Conservation (phyloP, 257 asterid genomes). For the Penstemon eatonii region DNA sequence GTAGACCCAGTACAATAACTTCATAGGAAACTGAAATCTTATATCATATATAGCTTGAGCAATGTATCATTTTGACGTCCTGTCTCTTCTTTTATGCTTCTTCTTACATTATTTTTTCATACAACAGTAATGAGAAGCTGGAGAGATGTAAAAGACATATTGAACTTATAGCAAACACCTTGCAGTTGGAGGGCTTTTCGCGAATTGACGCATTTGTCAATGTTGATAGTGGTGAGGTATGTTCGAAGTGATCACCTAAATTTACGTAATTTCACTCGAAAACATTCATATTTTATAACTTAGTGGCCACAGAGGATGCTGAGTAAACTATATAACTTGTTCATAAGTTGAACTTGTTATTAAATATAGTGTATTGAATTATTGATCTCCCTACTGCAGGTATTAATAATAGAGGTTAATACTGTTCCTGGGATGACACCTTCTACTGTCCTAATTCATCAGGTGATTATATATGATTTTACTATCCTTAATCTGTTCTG, state of each 20-base stretch:
- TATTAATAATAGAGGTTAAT: slow-evolving; percentile 78
- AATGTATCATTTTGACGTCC: not conserved
- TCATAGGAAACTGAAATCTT: too few relatives aligned
- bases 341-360: not conserved
- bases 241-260: slow-evolving; percentile 5
- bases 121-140: slow-evolving; percentile 56
- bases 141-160: slow-evolving; percentile 62
- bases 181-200: slow-evolving; percentile 82
- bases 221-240: slow-evolving; percentile 82
- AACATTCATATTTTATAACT: not conserved
- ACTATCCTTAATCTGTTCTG: not conserved
- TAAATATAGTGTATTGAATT: not conserved
- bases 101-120: slow-evolving; percentile 15
- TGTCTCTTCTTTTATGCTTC: slow-evolving; percentile 1
- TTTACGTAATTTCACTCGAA: not conserved
- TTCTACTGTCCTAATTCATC: slow-evolving; percentile 87
- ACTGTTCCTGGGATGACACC: slow-evolving; percentile 97
- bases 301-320: too few relatives aligned
- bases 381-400: slow-evolving; percentile 42
- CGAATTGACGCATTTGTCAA: slow-evolving; percentile 86
- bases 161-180: slow-evolving; percentile 77
- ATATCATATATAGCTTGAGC: too few relatives aligned
- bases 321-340: too few relatives aligned
- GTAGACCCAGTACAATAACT: too few relatives aligned
- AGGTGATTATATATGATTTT: slow-evolving; percentile 42